phyloP scores from a whole-genome alignment of 106 monocot species.

The Triglochin maritima region DNA sequence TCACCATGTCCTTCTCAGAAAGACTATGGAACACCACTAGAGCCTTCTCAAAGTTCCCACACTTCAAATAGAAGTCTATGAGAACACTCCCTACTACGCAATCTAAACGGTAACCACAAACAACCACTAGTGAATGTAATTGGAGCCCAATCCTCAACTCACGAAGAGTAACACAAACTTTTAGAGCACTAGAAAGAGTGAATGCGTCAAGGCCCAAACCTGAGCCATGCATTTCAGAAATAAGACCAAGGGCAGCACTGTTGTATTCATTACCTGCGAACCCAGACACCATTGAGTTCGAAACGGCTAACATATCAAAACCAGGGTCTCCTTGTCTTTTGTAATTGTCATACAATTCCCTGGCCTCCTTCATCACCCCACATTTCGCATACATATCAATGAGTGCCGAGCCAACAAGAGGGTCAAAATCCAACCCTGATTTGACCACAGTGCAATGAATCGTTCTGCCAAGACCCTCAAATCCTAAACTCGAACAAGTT shows the following conservation, averaged over 20 bases:
- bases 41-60: slow-evolving; percentile 34
- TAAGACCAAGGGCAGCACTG: slow-evolving; percentile 29
- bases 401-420: slow-evolving; percentile 28
- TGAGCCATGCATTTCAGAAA: slow-evolving; percentile 31
- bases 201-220: slow-evolving; percentile 37
- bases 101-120: slow-evolving; percentile 31
- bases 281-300: slow-evolving; percentile 59
- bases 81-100: slow-evolving; percentile 45
- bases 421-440: slow-evolving; percentile 25
- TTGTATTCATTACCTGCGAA: slow-evolving; percentile 28
- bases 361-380: slow-evolving; percentile 25
- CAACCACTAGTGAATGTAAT: slow-evolving; percentile 38
- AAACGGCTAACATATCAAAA: slow-evolving; percentile 21
- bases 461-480: slow-evolving; percentile 21
- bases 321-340: slow-evolving; percentile 1
- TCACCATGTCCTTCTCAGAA: slow-evolving; percentile 35
- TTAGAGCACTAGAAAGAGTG: slow-evolving; percentile 48
- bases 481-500: slow-evolving; percentile 23
- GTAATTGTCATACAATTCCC: slow-evolving; percentile 21
- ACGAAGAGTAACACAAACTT: slow-evolving; percentile 24
- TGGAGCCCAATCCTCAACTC: slow-evolving; percentile 30
- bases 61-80: slow-evolving; percentile 37
- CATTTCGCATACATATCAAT: slow-evolving; percentile 66
- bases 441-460: slow-evolving; percentile 49
- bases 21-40: slow-evolving; percentile 28